A percentile compares a stretch with the other conserved stretches of the same genome.
These are phyloP conservation scores for Populus simonii DNA, from an alignment of 345 rosid species.

Conservation along the genomic window DNA sequence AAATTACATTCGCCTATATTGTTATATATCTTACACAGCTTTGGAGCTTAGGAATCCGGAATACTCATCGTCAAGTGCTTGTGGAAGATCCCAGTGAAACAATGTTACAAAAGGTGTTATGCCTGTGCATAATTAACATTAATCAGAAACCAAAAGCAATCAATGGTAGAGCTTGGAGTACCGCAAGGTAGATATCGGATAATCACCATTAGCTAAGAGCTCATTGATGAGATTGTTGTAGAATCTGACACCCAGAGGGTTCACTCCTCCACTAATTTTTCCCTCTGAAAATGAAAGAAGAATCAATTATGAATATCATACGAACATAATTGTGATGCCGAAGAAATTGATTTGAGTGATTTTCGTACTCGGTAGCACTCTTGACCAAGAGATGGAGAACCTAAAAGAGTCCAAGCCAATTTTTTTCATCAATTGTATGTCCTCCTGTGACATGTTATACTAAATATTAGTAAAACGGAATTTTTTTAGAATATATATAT, in stretches of 20 bases:
- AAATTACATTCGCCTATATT: not conserved
- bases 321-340: not conserved
- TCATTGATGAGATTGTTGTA: conserved; percentile 32
- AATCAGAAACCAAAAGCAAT: not conserved
- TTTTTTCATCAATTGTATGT: conserved; percentile 26
- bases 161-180: not conserved
- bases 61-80: conserved; percentile 58
- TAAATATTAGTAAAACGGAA: not conserved
- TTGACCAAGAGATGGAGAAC: conserved; percentile 35
- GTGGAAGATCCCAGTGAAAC: conserved; percentile 61
- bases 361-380: conserved; percentile 31
- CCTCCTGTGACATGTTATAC: conserved; percentile 11
- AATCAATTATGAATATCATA: not conserved
- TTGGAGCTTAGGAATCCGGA: conserved; percentile 49
- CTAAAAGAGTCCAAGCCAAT: conserved; percentile 32
- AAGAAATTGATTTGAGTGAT: not conserved
- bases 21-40: conserved; percentile 33
- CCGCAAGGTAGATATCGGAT: not conserved
- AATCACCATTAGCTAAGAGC: conserved; percentile 28
- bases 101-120: conserved; percentile 53
- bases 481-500: not conserved
- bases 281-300: conserved; percentile 7
- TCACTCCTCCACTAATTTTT: conserved; percentile 25
- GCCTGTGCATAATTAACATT: conserved; percentile 25
- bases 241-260: conserved; percentile 20